These are phyloP conservation scores for Phlegmacium glaucopus DNA, from an alignment of 768 basidiomycete genomes.

Conservation along the genomic window DNA sequence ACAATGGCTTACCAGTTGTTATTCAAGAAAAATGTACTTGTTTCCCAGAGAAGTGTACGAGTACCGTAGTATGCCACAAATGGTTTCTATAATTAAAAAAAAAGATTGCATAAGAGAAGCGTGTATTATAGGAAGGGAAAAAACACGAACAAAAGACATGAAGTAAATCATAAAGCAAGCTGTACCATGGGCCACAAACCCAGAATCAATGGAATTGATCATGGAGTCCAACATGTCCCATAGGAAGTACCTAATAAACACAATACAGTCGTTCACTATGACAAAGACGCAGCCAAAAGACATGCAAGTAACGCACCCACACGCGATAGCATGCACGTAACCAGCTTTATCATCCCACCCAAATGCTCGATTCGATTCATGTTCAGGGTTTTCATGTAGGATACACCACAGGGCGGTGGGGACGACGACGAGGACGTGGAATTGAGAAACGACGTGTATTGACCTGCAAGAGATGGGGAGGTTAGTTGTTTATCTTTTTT, in stretches of 20 bases:
- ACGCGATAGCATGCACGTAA: conserved; percentile 62
- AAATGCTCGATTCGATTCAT: conserved; percentile 64
- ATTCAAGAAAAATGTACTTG: conserved; percentile 84
- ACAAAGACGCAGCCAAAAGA: conserved; percentile 1
- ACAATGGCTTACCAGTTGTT: conserved; percentile 67
- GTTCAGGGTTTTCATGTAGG: conserved; percentile 32
- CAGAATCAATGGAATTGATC: conserved; percentile 63
- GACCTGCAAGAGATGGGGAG: conserved; percentile 48
- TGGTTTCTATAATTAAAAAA: too few relatives aligned
- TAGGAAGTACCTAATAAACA: conserved; percentile 55
- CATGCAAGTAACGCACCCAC: conserved; percentile 47
- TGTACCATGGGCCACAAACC: conserved; percentile 77
- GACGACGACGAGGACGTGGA: conserved; percentile 67
- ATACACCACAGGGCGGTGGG: conserved; percentile 59
- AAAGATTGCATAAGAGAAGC: background rate
- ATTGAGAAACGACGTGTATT: conserved; percentile 68
- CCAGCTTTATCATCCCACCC: conserved; percentile 67
- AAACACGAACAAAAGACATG: conserved; percentile 60
- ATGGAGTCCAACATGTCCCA: conserved; percentile 80
- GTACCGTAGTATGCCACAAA: conserved; percentile 79
- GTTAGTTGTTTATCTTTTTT: background rate
- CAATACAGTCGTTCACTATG: conserved; percentile 1
- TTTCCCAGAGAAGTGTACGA: conserved; percentile 82
- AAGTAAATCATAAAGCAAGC: conserved; percentile 64
- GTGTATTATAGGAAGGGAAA: conserved; percentile 5